Evolutionary conservation across 441 rosid genomes (phyloP).

Genomic region (Daphne laureola): DNA sequence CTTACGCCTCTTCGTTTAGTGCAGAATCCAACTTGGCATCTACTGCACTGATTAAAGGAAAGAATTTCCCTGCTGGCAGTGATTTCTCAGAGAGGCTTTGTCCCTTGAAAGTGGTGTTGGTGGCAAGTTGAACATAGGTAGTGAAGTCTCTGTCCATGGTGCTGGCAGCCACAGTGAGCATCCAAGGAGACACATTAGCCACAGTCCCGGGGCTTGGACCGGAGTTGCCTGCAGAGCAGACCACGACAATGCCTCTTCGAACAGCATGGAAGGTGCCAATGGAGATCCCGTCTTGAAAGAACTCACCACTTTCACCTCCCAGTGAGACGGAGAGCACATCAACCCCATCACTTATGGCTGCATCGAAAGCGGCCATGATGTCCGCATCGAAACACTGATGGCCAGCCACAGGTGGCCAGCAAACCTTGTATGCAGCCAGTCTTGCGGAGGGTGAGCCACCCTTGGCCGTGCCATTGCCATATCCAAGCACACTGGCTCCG

Average conservation of each 20-base stretch:
- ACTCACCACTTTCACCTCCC: slow-evolving; percentile 22
- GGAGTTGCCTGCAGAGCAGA: slow-evolving; percentile 33
- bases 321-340: slow-evolving; percentile 41
- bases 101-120: slow-evolving; percentile 39
- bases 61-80: slow-evolving; percentile 26
- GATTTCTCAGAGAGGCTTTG: slow-evolving; percentile 29
- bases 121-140: slow-evolving; percentile 32
- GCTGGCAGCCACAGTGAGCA: slow-evolving; percentile 43
- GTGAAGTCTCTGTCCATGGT: slow-evolving; percentile 42
- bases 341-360: slow-evolving; percentile 49
- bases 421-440: slow-evolving; percentile 61
- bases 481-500: slow-evolving; percentile 38
- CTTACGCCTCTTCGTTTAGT: slow-evolving; percentile 30
- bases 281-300: slow-evolving; percentile 34
- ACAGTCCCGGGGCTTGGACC: slow-evolving; percentile 41
- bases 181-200: slow-evolving; percentile 43
- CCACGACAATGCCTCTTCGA: slow-evolving; percentile 32
- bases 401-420: slow-evolving; percentile 36
- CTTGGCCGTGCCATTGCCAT: slow-evolving; percentile 41
- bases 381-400: slow-evolving; percentile 47
- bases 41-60: slow-evolving; percentile 33
- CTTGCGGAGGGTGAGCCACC: slow-evolving; percentile 62
- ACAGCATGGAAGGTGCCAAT: slow-evolving; percentile 48
- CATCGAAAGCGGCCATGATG: slow-evolving; percentile 62
- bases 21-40: slow-evolving; percentile 23